Evolutionary conservation across 192 early-diverging fungal genomes (phyloP).

Genomic region (Coemansia sp.): DNA sequence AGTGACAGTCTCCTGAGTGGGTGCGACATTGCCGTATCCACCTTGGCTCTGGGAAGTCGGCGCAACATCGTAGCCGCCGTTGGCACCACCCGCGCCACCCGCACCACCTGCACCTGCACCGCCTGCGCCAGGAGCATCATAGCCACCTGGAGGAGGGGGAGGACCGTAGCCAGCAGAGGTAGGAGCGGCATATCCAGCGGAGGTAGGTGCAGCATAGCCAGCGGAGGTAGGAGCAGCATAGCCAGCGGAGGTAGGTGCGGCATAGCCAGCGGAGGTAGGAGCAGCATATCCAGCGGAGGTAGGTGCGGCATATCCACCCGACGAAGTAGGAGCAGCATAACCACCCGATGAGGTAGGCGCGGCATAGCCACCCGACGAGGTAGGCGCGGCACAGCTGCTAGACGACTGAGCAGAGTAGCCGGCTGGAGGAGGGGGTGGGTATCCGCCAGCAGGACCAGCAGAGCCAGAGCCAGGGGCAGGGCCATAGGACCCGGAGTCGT

Average conservation of each 20-base stretch:
- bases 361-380: slow-evolving; percentile 16
- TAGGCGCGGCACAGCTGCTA: slow-evolving; percentile 10
- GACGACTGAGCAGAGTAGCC: slow-evolving; percentile 1
- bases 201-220: slow-evolving; percentile 19
- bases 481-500: slow-evolving; percentile 19
- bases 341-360: slow-evolving; percentile 14
- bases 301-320: slow-evolving; percentile 14
- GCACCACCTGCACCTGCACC: not conserved
- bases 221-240: slow-evolving; percentile 24
- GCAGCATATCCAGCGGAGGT: slow-evolving; percentile 19
- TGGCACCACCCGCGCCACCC: not conserved
- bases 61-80: not conserved
- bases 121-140: not conserved
- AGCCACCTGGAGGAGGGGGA: slow-evolving; percentile 7
- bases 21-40: slow-evolving; percentile 19
- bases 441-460: not conserved
- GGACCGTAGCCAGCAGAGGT: slow-evolving; percentile 24
- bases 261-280: slow-evolving; percentile 18
- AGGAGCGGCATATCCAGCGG: slow-evolving; percentile 14
- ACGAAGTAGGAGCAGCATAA: slow-evolving; percentile 23
- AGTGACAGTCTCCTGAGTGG: slow-evolving; percentile 13
- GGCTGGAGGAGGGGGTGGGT: slow-evolving; percentile 14
- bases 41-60: slow-evolving; percentile 8
- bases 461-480: not conserved
- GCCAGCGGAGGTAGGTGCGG: slow-evolving; percentile 17